Evolutionary conservation across 2,329 filamentous ascomycete species (phyloP), one percentile per base, ranked within the genome.

Genomic region (Trichoderma afroharzianum): DNA sequence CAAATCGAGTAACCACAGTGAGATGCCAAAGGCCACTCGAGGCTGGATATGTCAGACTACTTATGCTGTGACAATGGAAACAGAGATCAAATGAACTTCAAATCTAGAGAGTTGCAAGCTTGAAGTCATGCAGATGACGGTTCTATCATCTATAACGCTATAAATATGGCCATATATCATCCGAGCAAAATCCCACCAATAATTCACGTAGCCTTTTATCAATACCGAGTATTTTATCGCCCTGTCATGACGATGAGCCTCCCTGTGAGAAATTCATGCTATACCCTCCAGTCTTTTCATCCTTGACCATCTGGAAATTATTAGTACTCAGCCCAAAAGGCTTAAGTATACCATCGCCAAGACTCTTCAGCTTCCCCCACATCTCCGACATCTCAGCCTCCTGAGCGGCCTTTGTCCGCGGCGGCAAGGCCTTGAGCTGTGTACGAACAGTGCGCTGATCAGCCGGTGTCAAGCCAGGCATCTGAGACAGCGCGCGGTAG

Each of bases 251-350:
- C 4, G 75, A 74, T 6, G 70, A 57, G n/a, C 74, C 74, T 14
- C 76, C 77, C 64, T 82, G 79, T 12, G 87, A 85, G 77, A 98
- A 97, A 75, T 95, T 95, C 91, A 99, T 93, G 81, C 92, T 97
- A 82, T 98, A 98, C 0, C 94, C 95, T 1, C 96, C 96, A 1
- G 91, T 92, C 74, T 91, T 92, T 77, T 95, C 92, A 78, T 98
- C 95, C 81, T 98, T 93, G 32, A 92, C 90, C 86, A 98, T 97
- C 74, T 97, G 90, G 79, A 99, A 98, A 80, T 97, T 97, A 59
- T 97, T 91, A 12, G 96, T 98, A 72, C 92, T 97, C 75, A 99
- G 82, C 1, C 96, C 96, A 84, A 98, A 98, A 0, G 95, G 95
- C 79, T 93, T 97, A 64, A 99, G 80, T 18, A 99, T 89, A 1